Evolutionary conservation across 768 basidiomycete species (phyloP).

Genomic region (Pleurotus tuoliensis): DNA sequence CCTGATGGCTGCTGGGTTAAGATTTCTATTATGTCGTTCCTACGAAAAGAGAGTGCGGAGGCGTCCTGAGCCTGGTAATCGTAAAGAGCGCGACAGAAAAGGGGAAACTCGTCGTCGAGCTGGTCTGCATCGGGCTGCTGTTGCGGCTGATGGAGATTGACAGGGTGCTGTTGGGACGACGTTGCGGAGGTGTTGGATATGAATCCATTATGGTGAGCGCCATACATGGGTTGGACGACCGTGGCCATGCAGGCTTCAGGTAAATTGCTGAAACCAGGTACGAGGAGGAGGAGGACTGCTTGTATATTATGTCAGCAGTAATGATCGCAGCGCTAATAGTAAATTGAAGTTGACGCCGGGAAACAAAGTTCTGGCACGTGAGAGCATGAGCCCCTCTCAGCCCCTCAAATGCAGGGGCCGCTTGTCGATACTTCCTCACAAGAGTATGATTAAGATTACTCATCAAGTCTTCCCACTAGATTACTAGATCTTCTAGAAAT

Average conservation of each 20-base stretch:
- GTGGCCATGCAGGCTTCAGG: conserved; percentile 23
- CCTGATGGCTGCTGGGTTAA: conserved; percentile 87
- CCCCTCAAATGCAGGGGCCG: no score
- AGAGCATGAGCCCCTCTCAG: no score
- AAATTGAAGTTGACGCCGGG: no score
- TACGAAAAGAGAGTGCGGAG: conserved; percentile 83
- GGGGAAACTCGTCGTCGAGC: conserved; percentile 42
- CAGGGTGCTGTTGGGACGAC: conserved; percentile 16
- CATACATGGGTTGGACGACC: conserved; percentile 26
- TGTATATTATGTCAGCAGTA: conserved; percentile 5
- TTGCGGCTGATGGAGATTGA: conserved; percentile 28
- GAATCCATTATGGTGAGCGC: conserved; percentile 12
- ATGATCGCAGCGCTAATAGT: no score
- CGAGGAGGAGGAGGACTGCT: conserved; percentile 1
- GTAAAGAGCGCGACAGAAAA: conserved; percentile 91
- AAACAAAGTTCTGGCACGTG: no score
- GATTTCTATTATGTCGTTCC: conserved; percentile 91
- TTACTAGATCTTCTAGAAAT: no score
- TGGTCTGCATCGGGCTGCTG: conserved; percentile 45
- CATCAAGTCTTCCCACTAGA: no score
- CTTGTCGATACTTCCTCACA: no score
- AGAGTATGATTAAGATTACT: no score
- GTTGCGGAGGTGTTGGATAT: conserved; percentile 10
- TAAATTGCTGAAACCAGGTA: background rate
- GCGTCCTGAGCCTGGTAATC: conserved; percentile 86